Evolutionary conservation across 2,329 filamentous ascomycete genomes (phyloP), one percentile per base, ranked within the genome.

Genomic region (Penicillium sp.): DNA sequence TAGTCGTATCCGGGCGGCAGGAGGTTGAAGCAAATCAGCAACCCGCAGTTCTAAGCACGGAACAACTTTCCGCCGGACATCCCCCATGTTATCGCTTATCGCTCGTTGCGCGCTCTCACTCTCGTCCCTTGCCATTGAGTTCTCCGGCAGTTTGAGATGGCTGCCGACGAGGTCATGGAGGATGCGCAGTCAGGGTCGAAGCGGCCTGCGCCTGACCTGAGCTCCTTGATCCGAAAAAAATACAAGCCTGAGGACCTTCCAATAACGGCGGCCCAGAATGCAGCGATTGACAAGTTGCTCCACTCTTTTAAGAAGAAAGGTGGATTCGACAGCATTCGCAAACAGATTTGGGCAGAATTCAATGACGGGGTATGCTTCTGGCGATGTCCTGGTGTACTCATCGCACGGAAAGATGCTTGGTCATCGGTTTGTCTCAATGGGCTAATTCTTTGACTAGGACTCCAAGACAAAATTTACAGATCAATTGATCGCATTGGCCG

Each of bases 301-400:
- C 76, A 82, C 60, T 79, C 78, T 0, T 83, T 83, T 64, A 83
- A 83, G 66, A 84, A 84, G 66, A 83, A 82, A 64, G 82, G 82
- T 53, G 79, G 81, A 47, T 85, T 83, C 58, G 82, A 85, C 62
- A 71, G 68, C 43, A 67, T 84, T 47, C 77, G 82, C 49, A 84
- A 83, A 64, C 74, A 78, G 50, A 68, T 81, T 3, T 81, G 80
- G 71, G 74, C 78, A 9, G 75, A 81, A 48, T 84, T 80, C 51
- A 75, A 77, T 48, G 69, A 75, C 44, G 73, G 74, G 50, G 78
- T 80, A 72, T 52, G 74, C 36, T 27, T 11, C 42, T 18, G 39
- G 47, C 29, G 18, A 18, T 18, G 18, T 18, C 18, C 3, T 18
- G 18, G 3, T 18, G 18, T 18, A 18, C 18, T 3, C 18, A 18